Percentiles rank a stretch among this genome's conserved stretches.
Conservation (phyloP, 257 asterid species). For the Craterostigma plantagineum region DNA sequence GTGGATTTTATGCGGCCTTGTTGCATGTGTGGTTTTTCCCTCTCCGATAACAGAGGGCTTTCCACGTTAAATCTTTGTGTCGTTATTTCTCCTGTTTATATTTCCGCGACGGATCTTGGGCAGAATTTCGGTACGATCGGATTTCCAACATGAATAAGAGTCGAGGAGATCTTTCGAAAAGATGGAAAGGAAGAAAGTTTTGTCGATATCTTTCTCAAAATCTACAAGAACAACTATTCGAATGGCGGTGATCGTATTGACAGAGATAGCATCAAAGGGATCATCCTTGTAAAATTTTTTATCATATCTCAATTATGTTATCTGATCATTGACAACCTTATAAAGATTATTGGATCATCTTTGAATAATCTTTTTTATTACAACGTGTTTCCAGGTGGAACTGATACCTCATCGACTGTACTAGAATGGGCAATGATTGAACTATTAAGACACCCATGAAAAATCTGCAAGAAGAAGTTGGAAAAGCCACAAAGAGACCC, state of each 20-base stretch:
- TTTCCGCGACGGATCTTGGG: too few relatives aligned
- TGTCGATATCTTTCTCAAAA: slow-evolving; percentile 9
- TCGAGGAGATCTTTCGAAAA: too few relatives aligned
- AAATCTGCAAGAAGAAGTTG: slow-evolving; percentile 5
- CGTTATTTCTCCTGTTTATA: too few relatives aligned
- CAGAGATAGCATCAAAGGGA: slow-evolving; percentile 1
- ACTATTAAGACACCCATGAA: slow-evolving; percentile 9
- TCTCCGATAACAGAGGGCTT: too few relatives aligned
- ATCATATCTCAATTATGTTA: too few relatives aligned
- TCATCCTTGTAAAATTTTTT: slow-evolving; percentile 5
- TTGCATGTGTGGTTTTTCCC: too few relatives aligned
- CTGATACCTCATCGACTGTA: slow-evolving; percentile 11
- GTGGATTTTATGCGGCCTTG: too few relatives aligned
- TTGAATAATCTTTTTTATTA: background rate
- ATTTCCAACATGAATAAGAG: too few relatives aligned
- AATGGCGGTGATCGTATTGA: slow-evolving; percentile 10
- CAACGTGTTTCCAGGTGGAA: slow-evolving; percentile 13
- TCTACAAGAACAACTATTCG: slow-evolving; percentile 3
- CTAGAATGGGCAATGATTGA: slow-evolving; percentile 14
- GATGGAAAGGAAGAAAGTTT: slow-evolving; percentile 1
- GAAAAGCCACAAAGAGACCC: background rate
- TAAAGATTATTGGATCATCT: too few relatives aligned
- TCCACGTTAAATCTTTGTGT: too few relatives aligned
- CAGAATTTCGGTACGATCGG: too few relatives aligned
- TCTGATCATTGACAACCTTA: too few relatives aligned